Base-by-base conservation (phyloP, 495 filamentous ascomycete genomes). In the Polyplosphaeria fusca region DNA sequence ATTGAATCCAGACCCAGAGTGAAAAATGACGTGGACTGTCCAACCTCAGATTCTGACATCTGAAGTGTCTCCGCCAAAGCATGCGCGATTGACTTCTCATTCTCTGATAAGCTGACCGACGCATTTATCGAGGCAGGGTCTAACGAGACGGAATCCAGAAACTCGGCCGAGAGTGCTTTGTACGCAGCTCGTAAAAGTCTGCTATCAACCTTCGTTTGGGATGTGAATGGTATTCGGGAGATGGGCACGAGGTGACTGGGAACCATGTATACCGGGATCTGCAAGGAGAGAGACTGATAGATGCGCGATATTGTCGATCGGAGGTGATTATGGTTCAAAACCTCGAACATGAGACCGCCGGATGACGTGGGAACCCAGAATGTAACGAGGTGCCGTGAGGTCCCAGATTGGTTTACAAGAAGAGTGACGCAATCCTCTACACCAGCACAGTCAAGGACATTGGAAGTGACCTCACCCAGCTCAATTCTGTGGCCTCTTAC, bases 401-500 rank as follows among this genome's bases (percentile, higher is more conserved):
- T 28, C 7, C 60, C 23, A 13, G 62, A 50, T 22, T 59, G 59
- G 1, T 55, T 46, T 30, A 84, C 44, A 12, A 84, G 62, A 20
- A 86, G 58, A 9, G 79, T 83, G 1, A 75, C 68, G 52, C 79
- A 84, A 51, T 87, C 75, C 5, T 63, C 49, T 3, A 82, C 78
- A 18, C 63, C 23, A 0, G 45, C 44, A 5, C 73, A 71, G 16
- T 70, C 69, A 1, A 82, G 56, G 9, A 89, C 59, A 16, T 67
- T 68, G n/a, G 72, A 70, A 43, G 82, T 86, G 30, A 96, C 86
- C 69, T 96, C 92, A 2, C 79, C 81, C 5, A 92, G 77, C 26
- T 91, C 88, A 4, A 91, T 82, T 5, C 88, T 79, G 57, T 91
- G 84, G 1, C 89, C 89, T 20, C 88, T 80, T 23, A 95, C 74